phyloP scores from a whole-genome alignment of 2,329 filamentous ascomycete genomes.

The Conoideocrella luteorostrata region DNA sequence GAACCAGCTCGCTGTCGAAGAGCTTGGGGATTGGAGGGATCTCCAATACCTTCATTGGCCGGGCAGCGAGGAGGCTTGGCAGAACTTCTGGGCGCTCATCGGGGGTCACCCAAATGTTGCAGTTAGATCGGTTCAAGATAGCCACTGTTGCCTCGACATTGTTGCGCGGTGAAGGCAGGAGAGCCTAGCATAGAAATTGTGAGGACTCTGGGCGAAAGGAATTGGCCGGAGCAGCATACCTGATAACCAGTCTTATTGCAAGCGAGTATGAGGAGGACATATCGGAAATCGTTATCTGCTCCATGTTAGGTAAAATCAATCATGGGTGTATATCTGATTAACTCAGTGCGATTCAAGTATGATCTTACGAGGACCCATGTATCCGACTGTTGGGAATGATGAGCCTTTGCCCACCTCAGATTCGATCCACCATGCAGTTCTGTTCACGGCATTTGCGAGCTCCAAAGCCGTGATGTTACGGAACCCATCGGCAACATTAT shows the following conservation, averaged over 20 bases:
- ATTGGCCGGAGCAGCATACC: no score
- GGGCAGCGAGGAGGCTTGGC: slow-evolving; percentile 15
- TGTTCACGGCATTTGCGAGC: slow-evolving; percentile 22
- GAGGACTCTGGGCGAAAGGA: neutral
- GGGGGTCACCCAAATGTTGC: slow-evolving; percentile 23
- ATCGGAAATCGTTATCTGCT: slow-evolving; percentile 24
- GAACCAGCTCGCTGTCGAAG: slow-evolving; percentile 10
- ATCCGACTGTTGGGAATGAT: slow-evolving; percentile 18
- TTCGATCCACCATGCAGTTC: slow-evolving; percentile 24
- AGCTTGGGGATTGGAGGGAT: slow-evolving; percentile 24
- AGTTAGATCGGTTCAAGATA: slow-evolving; percentile 25
- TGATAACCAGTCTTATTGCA: slow-evolving; percentile 12
- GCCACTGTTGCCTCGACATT: slow-evolving; percentile 24
- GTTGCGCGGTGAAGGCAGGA: slow-evolving; percentile 29
- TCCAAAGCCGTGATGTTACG: slow-evolving; percentile 16
- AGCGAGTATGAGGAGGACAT: slow-evolving; percentile 23
- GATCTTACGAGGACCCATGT: slow-evolving; percentile 27
- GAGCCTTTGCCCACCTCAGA: slow-evolving; percentile 13
- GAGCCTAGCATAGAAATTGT: slow-evolving; percentile 14
- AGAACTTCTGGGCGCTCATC: slow-evolving; percentile 11
- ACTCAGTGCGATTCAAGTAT: neutral
- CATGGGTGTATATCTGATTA: neutral
- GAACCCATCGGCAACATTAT: slow-evolving; percentile 13
- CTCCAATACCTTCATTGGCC: slow-evolving; percentile 20
- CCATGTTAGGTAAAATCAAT: neutral